phyloP scores from a whole-genome alignment of 2,329 filamentous ascomycete species.

The Exophiala phaeomuriformis region DNA sequence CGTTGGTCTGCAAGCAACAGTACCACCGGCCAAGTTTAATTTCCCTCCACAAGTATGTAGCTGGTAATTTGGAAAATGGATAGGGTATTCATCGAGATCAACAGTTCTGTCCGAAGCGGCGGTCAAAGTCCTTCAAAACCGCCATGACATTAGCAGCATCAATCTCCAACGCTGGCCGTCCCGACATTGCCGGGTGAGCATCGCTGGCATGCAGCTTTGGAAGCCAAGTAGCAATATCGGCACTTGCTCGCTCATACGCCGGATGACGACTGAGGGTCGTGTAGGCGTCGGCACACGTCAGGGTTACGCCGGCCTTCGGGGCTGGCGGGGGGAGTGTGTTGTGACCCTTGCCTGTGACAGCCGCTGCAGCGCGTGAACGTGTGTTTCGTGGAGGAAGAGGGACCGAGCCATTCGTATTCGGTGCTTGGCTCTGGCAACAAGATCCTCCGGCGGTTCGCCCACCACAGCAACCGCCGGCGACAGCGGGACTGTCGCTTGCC shows the following conservation, averaged over 20 bases:
- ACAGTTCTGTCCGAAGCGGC: conserved; percentile 53
- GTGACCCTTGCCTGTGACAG: conserved; percentile 7
- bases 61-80: too few species aligned
- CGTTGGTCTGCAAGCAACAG: too few species aligned
- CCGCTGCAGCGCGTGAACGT: conserved; percentile 25
- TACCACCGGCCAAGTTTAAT: too few species aligned
- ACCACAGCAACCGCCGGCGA: conserved; percentile 54
- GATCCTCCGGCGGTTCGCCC: conserved; percentile 38
- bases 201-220: conserved; percentile 59
- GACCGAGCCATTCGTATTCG: conserved; percentile 26
- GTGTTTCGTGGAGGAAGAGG: conserved; percentile 19
- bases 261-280: conserved; percentile 70
- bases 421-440: conserved; percentile 25
- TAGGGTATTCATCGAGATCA: conserved; percentile 1
- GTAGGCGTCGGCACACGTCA: conserved; percentile 70
- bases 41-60: too few species aligned
- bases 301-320: conserved; percentile 45
- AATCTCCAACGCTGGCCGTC: conserved; percentile 61
- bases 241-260: conserved; percentile 64
- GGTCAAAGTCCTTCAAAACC: conserved; percentile 73
- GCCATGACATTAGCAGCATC: conserved; percentile 80
- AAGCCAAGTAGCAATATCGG: conserved; percentile 69
- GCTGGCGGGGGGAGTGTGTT: conserved; percentile 29
- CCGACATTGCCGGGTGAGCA: conserved; percentile 27
- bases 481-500: conserved; percentile 49